phyloP scores from a whole-genome alignment of 1,139 yeast genomes.

The Meyerozyma elateridarum region DNA sequence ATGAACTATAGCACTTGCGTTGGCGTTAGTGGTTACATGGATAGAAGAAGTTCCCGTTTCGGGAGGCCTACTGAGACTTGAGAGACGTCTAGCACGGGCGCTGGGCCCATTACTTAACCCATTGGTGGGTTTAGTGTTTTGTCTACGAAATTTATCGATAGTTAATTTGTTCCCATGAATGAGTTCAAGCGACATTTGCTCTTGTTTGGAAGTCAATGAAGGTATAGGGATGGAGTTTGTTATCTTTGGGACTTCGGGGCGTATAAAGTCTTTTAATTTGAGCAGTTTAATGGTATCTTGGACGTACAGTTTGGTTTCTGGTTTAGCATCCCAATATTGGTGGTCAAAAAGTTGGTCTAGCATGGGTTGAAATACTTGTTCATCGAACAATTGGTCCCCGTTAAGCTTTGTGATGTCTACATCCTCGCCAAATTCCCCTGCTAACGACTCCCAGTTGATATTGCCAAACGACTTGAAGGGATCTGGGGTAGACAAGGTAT shows the following conservation, averaged over 20 bases:
- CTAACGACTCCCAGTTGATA: no score
- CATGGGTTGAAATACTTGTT: constrained; percentile 1
- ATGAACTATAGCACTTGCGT: no score
- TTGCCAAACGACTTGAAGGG: no score
- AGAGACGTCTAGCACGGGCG: constrained; percentile 10
- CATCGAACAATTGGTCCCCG: not conserved
- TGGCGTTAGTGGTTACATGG: constrained; percentile 32
- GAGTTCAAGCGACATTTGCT: constrained; percentile 31
- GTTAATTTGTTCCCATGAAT: constrained; percentile 17
- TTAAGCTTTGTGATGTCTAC: not conserved
- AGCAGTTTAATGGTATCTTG: constrained; percentile 2
- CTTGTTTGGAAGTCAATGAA: constrained; percentile 18
- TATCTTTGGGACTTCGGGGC: not conserved
- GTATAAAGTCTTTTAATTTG: constrained; percentile 3
- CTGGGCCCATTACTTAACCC: no score
- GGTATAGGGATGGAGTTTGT: constrained; percentile 19
- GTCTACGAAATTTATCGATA: no score
- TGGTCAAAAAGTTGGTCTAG: not conserved
- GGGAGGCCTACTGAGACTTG: constrained; percentile 28
- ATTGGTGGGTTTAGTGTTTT: no score
- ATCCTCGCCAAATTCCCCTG: no score
- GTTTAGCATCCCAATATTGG: not conserved
- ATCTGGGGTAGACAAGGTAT: no score
- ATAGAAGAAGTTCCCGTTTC: constrained; percentile 28
- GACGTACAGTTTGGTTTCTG: no score